phyloP scores from a whole-genome alignment of 2,329 filamentous ascomycete genomes.

The Rutstroemia sp. region DNA sequence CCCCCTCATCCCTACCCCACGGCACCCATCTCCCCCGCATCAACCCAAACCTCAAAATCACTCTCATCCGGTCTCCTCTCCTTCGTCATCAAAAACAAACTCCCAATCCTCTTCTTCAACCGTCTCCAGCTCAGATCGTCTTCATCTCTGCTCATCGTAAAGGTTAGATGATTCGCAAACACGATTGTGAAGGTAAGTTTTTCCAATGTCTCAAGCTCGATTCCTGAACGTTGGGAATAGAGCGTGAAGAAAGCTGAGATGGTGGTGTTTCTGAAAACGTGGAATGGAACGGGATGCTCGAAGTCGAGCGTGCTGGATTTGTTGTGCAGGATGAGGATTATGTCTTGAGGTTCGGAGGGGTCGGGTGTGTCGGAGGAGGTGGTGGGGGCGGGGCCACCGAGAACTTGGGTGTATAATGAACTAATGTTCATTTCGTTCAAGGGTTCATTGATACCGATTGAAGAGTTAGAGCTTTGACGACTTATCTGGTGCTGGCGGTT shows the following conservation, averaged over 20 bases:
- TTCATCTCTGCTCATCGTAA: not conserved
- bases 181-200: not conserved
- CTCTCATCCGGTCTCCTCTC: not conserved
- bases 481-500: not conserved
- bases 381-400: not conserved
- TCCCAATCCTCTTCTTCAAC: constrained; percentile 3
- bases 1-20: not conserved
- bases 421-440: not conserved
- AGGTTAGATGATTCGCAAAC: not conserved
- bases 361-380: not conserved
- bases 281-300: not conserved
- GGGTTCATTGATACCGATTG: not conserved
- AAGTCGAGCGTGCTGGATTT: not conserved
- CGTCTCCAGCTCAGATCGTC: not conserved
- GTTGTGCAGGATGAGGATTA: not conserved
- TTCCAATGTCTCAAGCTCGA: not conserved
- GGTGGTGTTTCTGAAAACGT: not conserved
- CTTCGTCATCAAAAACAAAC: not conserved
- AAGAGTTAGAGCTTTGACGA: not conserved
- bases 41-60: constrained; percentile 2
- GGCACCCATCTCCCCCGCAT: not conserved
- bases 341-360: not conserved
- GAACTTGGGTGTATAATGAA: not conserved
- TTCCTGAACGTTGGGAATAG: not conserved
- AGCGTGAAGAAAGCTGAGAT: not conserved